phyloP scores from a whole-genome alignment of 768 basidiomycete species.

The Lactarius trivialis region DNA sequence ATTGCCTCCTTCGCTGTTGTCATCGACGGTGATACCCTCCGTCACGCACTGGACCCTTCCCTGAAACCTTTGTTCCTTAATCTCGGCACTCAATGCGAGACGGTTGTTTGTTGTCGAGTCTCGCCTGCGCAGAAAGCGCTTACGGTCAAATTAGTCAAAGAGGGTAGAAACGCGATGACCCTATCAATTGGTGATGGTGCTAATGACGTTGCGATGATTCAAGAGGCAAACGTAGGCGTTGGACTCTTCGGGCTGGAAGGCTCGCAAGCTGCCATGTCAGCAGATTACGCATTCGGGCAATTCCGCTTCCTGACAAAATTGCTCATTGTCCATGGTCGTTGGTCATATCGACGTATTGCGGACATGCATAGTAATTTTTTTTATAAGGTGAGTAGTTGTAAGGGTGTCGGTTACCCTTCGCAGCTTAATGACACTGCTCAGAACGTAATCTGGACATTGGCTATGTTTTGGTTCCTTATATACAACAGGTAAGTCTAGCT shows the following conservation, averaged over 20 bases:
- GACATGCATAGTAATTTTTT: slow-evolving; percentile 99
- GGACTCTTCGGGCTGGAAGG: slow-evolving; percentile 92
- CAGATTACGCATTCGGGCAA: slow-evolving; percentile 97
- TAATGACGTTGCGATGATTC: slow-evolving; percentile 99
- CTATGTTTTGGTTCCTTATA: slow-evolving; percentile 90
- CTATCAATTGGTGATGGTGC: slow-evolving; percentile 95
- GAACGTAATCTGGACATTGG: slow-evolving; percentile 91
- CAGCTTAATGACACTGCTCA: slow-evolving; percentile 28
- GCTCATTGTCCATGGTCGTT: slow-evolving; percentile 88
- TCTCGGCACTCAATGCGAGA: slow-evolving; percentile 92
- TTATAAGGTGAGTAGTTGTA: slow-evolving; percentile 67
- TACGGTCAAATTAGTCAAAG: slow-evolving; percentile 92
- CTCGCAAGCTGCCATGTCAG: slow-evolving; percentile 98
- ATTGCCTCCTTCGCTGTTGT: slow-evolving; percentile 86
- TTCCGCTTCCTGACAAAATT: slow-evolving; percentile 91
- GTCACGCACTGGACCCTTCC: slow-evolving; percentile 67
- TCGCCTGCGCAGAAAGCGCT: slow-evolving; percentile 98
- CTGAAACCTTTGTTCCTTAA: slow-evolving; percentile 86
- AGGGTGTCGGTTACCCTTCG: neutral
- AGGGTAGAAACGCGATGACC: slow-evolving; percentile 93
- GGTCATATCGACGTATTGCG: slow-evolving; percentile 94
- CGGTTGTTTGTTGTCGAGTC: slow-evolving; percentile 96
- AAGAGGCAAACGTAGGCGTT: slow-evolving; percentile 97
- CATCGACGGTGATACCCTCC: slow-evolving; percentile 91
- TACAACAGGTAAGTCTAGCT: slow-evolving; percentile 62